Base-by-base conservation (phyloP, 2,329 filamentous ascomycete species). In the Botrytis paeoniae region DNA sequence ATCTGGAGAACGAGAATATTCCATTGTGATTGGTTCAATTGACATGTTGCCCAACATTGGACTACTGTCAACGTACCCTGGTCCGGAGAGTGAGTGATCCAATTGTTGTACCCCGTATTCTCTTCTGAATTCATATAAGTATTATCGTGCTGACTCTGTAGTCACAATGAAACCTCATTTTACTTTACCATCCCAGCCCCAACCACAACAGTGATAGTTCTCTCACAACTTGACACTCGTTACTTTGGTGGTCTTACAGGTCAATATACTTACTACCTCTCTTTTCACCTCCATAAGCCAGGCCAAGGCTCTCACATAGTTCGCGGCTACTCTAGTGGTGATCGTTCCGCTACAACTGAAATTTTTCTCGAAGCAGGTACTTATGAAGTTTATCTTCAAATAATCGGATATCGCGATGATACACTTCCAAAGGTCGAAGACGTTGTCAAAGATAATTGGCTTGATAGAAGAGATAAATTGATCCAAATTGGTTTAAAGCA, bases 1-100 rank as follows among this genome's bases (percentile, higher is more conserved):
- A 85, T 90, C 69, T 87, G 90, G 76, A 84, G 88, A 29, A 90
- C 88, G 0, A 84, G 88, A 1, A 85, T 91, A 35, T 90, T 90
- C 80, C 85, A 87, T 22, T 78, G 81, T 2, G 84, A 87, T 74
- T 72, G 70, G 63, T 41, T 68, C 3, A 57, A 57, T n/a, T 90
- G 89, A 89, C 84, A 85, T 69, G 85, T 86, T 70, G 85, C 85
- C n/a, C 85, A 87, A 70, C 84, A 85, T 71, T 90, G 88, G 88
- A 87, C 89, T 60, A 87, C 86, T 0, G 85, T 89, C 10, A 84
- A 87, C 43, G 88, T 90, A 1, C 86, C 88, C 0, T 90, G 88
- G 88, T 87, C 86, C 77, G 81, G 85, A 3, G 85, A 57, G 65
- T 68, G 18, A 68, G 65, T 68, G 48, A 25, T 22, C 3, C 39